Evolutionary conservation across 371 early-diverging fungal genomes (phyloP).

Genomic region (Hamiltosporidium tvaerminnensis): DNA sequence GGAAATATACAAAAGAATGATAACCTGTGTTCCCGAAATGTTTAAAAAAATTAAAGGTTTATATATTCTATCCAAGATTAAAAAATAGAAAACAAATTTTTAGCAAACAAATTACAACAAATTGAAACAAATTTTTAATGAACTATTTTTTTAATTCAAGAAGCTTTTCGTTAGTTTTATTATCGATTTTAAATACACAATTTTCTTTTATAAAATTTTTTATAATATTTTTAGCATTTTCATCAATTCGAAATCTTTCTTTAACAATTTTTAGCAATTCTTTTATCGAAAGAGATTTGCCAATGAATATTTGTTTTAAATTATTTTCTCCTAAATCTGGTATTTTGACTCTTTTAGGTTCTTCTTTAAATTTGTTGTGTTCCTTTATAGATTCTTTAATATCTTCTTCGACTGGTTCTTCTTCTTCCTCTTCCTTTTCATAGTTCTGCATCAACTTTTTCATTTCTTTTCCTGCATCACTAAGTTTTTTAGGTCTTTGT

Average conservation of each 20-base stretch:
- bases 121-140: no score
- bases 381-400: constrained; percentile 4
- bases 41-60: no score
- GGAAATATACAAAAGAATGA: no score
- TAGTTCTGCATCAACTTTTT: constrained; percentile 41
- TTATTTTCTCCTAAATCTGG: constrained; percentile 12
- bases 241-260: constrained; percentile 26
- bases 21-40: no score
- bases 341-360: background rate
- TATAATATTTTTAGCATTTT: constrained; percentile 25
- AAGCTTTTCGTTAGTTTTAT: constrained; percentile 23
- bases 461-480: constrained; percentile 33
- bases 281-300: constrained; percentile 13
- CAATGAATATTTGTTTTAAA: constrained; percentile 12
- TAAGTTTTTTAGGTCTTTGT: constrained; percentile 30
- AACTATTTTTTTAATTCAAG: constrained; percentile 27
- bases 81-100: no score
- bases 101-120: no score
- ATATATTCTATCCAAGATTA: no score
- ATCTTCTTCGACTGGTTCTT: background rate
- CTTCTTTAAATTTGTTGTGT: constrained; percentile 1
- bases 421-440: constrained; percentile 20
- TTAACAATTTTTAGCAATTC: constrained; percentile 28
- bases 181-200: constrained; percentile 25
- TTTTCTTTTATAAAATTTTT: constrained; percentile 35